phyloP scores from a whole-genome alignment of 164 flowering plant genomes.

The Chimonanthus salicifolius region DNA sequence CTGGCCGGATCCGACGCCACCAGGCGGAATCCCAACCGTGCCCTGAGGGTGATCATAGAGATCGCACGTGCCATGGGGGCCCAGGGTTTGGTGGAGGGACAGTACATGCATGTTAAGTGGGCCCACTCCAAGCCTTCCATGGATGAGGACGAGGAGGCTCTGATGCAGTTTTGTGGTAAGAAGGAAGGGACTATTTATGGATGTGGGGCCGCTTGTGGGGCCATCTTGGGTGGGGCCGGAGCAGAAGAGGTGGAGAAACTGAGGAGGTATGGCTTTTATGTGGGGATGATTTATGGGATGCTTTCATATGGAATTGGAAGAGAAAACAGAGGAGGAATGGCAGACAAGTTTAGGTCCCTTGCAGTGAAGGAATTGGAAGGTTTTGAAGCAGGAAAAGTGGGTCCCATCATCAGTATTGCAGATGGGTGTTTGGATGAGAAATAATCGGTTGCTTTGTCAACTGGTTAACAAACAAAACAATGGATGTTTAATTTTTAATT shows the following conservation, averaged over 20 bases:
- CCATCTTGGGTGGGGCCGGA: slow-evolving; percentile 60
- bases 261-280: slow-evolving; percentile 44
- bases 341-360: slow-evolving; percentile 21
- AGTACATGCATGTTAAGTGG: slow-evolving; percentile 16
- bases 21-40: slow-evolving; percentile 20
- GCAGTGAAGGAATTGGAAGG: slow-evolving; percentile 29
- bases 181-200: slow-evolving; percentile 45
- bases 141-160: slow-evolving; percentile 1
- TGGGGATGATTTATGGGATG: slow-evolving; percentile 41
- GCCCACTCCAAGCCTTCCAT: neutral
- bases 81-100: slow-evolving; percentile 41
- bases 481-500: too few relatives aligned
- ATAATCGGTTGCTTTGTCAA: too few relatives aligned
- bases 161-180: slow-evolving; percentile 24
- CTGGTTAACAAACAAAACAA: too few relatives aligned
- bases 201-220: slow-evolving; percentile 68
- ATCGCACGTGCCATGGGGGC: slow-evolving; percentile 47
- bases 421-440: neutral
- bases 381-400: slow-evolving; percentile 15
- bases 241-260: slow-evolving; percentile 51
- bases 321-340: slow-evolving; percentile 7
- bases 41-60: slow-evolving; percentile 48
- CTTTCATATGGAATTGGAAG: slow-evolving; percentile 6
- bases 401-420: slow-evolving; percentile 14
- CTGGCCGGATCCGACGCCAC: slow-evolving; percentile 27